Percentiles rank a stretch among this genome's conserved stretches.
Conservation (phyloP, 345 rosid genomes). For the Citropsis articulata region DNA sequence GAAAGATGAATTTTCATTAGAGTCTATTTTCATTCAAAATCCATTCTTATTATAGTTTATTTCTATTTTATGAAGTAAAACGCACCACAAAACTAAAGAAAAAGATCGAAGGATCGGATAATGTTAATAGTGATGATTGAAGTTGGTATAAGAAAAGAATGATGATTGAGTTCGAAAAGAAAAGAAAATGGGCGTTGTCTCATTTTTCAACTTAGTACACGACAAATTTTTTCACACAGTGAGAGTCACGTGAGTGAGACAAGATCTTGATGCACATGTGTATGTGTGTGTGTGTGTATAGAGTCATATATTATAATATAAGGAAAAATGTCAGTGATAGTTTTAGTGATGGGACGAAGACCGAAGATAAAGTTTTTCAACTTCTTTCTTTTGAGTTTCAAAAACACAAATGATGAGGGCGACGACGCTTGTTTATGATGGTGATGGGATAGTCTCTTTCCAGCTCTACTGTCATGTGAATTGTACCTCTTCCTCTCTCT, state of each 20-base stretch:
- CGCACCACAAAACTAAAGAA: too few species aligned
- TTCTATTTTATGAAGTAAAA: too few species aligned
- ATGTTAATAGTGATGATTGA: slow-evolving; percentile 23
- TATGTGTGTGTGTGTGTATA: too few species aligned
- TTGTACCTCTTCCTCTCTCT: background rate
- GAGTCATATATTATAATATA: too few species aligned
- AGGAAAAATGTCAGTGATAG: background rate
- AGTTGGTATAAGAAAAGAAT: slow-evolving; percentile 11
- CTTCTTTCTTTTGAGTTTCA: slow-evolving; percentile 26
- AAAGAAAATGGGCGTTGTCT: background rate
- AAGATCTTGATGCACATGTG: background rate
- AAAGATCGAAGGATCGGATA: background rate
- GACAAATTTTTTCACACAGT: slow-evolving; percentile 12
- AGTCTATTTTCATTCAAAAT: too few species aligned
- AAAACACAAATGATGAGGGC: slow-evolving; percentile 42
- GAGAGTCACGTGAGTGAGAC: slow-evolving; percentile 21
- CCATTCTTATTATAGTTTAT: too few species aligned
- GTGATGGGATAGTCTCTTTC: slow-evolving; percentile 32
- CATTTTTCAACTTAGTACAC: slow-evolving; percentile 9
- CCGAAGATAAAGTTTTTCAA: slow-evolving; percentile 8
- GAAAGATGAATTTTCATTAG: too few species aligned
- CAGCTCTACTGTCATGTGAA: slow-evolving; percentile 34
- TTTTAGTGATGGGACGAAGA: background rate
- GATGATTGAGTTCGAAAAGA: background rate
- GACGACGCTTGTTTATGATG: slow-evolving; percentile 40